Base-by-base conservation (phyloP, 805 yeast species). In the Candida lessepsii region DNA sequence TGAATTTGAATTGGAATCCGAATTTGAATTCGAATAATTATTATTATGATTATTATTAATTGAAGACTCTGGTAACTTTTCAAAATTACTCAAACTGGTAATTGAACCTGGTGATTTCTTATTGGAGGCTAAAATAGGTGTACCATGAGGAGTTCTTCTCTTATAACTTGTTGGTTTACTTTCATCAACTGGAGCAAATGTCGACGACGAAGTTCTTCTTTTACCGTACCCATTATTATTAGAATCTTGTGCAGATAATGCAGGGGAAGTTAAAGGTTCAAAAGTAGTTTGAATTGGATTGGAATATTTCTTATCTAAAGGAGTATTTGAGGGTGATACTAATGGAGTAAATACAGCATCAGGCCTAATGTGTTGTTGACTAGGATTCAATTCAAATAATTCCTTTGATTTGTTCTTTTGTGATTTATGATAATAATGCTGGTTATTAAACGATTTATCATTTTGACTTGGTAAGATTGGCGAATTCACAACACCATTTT, bases 251-350 rank as follows among this genome's bases (percentile, higher is more conserved):
- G 78, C 85, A 44, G 70, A 75, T 42, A 82, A 57, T 3, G 86
- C 86, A 0, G 89, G 89, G 0, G 86, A 80, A 3, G 88, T 78
- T 50, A 83, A 65, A 0, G 89, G 75, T 51, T 66, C 72, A 45
- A 68, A 67, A n/a, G 60, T 46, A 1, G 61, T 48, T 35, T 56
- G 54, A 14, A 60, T 47, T 21, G 66, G 61, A 16, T 36, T 7
- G 53, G 58, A 18, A 39, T 52, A 31, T 39, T 39, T 50, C 34
- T 51, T 49, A 15, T 74, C 87, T 51, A 73, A 51, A 1, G 88
- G 88, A 2, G 88, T 78, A 11, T 80, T 83, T 8, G 85, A 81
- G 0, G 95, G 95, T 2, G 90, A 82, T 1, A 82, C 76, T 45
- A 85, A 67, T 0, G 95, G 93, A 1, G 93, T 85, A 60, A 82